phyloP scores from a whole-genome alignment of 2,329 filamentous ascomycete genomes.

The Sporothrix variecibatus region DNA sequence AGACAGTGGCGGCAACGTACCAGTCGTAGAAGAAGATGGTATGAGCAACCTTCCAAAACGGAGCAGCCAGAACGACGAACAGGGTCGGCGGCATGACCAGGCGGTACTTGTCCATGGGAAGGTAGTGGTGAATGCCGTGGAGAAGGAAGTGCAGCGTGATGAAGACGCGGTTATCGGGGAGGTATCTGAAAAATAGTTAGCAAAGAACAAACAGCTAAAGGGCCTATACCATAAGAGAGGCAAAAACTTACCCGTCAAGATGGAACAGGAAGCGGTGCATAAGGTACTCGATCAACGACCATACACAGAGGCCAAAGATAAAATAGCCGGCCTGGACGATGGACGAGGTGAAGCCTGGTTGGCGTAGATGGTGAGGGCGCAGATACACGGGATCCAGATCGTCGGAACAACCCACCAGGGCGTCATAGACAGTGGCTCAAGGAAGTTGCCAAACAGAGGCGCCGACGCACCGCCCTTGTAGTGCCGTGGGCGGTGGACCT shows the following conservation, averaged over 20 bases:
- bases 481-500: constrained; percentile 92
- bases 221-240: no score
- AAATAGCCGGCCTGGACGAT: constrained; percentile 62
- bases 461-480: constrained; percentile 93
- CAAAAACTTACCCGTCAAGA: constrained; percentile 76
- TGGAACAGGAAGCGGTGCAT: constrained; percentile 93
- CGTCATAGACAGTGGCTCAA: constrained; percentile 96
- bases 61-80: constrained; percentile 78
- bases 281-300: constrained; percentile 87
- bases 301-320: constrained; percentile 70
- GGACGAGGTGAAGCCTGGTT: constrained; percentile 55
- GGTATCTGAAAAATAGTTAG: constrained; percentile 58
- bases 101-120: constrained; percentile 98
- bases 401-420: constrained; percentile 89
- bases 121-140: constrained; percentile 95
- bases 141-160: constrained; percentile 89
- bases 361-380: constrained; percentile 70
- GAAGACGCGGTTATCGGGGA: constrained; percentile 87
- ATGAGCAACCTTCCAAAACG: constrained; percentile 93
- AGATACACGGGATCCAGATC: constrained; percentile 79
- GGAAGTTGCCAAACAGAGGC: constrained; percentile 93
- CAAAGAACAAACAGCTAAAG: not conserved
- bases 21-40: constrained; percentile 80
- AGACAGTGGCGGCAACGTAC: constrained; percentile 76
- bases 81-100: constrained; percentile 95